Conservation (phyloP, 805 yeast genomes). For the Candida taoyuanica region DNA sequence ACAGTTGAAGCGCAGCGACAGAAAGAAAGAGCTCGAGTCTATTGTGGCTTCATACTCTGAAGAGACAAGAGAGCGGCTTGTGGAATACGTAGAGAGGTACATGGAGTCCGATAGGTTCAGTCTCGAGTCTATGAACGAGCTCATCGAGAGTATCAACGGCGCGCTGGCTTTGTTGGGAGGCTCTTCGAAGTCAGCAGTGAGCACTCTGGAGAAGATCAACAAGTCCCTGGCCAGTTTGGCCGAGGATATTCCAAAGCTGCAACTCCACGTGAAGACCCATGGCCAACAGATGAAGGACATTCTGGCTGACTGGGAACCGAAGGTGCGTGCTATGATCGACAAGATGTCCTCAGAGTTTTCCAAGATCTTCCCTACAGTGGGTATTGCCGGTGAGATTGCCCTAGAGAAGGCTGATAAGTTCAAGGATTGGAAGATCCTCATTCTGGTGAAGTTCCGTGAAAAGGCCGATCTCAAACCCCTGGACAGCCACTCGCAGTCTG, state of each 20-base stretch:
- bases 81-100: slow-evolving; percentile 37
- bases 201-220: slow-evolving; percentile 29
- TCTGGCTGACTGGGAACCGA: slow-evolving; percentile 54
- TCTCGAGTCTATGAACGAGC: slow-evolving; percentile 33
- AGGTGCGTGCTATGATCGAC: slow-evolving; percentile 46
- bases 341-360: slow-evolving; percentile 63
- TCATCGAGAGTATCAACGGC: slow-evolving; percentile 42
- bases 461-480: slow-evolving; percentile 63
- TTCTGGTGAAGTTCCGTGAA: slow-evolving; percentile 82
- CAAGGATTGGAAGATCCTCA: slow-evolving; percentile 78
- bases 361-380: slow-evolving; percentile 63
- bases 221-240: slow-evolving; percentile 22
- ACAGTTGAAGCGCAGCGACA: slow-evolving; percentile 21
- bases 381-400: slow-evolving; percentile 80
- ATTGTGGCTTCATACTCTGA: slow-evolving; percentile 33
- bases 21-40: slow-evolving; percentile 24
- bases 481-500: slow-evolving; percentile 89
- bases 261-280: slow-evolving; percentile 20
- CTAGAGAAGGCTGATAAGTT: slow-evolving; percentile 50
- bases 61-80: slow-evolving; percentile 36
- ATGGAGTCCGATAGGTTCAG: slow-evolving; percentile 33
- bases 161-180: slow-evolving; percentile 35
- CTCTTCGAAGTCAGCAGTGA: slow-evolving; percentile 35
- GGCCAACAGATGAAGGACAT: slow-evolving; percentile 34
- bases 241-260: slow-evolving; percentile 13